Base-by-base conservation (phyloP, 495 filamentous ascomycete species). In the Pseudoneurospora amorphoporcata region DNA sequence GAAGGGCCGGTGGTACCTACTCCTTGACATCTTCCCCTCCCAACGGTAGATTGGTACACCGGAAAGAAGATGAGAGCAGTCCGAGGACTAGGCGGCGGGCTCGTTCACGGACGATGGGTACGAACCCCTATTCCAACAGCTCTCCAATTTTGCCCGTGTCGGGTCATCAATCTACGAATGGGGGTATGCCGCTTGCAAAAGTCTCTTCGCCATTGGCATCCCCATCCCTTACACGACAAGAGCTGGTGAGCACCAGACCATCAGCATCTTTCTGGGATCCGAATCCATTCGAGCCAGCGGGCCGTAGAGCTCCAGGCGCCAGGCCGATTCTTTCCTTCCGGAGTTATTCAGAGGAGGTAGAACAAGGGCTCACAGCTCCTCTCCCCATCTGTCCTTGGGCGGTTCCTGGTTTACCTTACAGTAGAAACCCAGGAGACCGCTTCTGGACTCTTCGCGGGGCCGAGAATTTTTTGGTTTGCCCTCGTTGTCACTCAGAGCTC, bases 401-500 rank as follows among this genome's bases (percentile, higher is more conserved):
- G 19, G 58, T 76, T 14, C 75, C 82, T 10, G 40, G 76, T 17
- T 23, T 53, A 2, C 69, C 73, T 35, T 39, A 72, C 4, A 65
- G 65, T 10, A 71, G 72, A 35, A 70, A 76, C 4, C 80, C 79
- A 10, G 73, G 77, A 32, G 72, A 79, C 23, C 81, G 81, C 47
- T 86, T 83, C 74, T 71, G 84, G 3, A 83, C 81, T 1, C 73
- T 86, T 2, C 82, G 81, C 10, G 74, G 79, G 8, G 81, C 81
- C 70, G 81, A 84, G 10, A 83, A 82, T 73, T 84, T 86, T 72
- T 75, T 78, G n/a, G 82, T 86, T 19, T 86, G 84, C 70, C 80
- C 82, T 0, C 80, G 79, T 39, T 86, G 84, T 71, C 85, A 83
- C 68, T 73, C 70, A 3, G 72, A 71, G 5, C 75, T 82, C 5